Conservation (phyloP, 2,329 filamentous ascomycete species). For the Talaromyces sp. region DNA sequence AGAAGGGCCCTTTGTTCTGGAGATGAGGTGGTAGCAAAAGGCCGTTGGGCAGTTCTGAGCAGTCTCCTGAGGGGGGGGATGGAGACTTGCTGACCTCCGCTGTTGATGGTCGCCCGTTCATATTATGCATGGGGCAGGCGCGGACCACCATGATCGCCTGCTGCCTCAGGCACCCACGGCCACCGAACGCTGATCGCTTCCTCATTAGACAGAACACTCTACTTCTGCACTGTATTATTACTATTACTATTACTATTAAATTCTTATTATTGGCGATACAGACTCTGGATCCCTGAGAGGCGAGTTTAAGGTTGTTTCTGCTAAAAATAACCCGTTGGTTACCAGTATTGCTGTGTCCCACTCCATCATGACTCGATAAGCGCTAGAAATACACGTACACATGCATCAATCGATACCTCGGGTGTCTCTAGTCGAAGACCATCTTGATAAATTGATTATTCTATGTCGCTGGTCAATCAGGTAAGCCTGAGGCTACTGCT, state of each 20-base stretch:
- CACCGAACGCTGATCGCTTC: neutral
- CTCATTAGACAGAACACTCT: neutral
- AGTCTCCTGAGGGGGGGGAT: neutral
- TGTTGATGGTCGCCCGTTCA: neutral
- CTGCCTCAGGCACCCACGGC: neutral
- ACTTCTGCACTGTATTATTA: neutral
- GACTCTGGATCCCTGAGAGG: neutral
- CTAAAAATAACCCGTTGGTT: neutral
- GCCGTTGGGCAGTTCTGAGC: neutral
- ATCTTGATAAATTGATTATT: neutral
- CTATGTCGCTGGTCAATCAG: neutral
- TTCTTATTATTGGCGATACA: neutral
- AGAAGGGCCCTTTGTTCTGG: neutral
- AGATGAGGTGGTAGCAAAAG: neutral
- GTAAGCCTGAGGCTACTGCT: neutral
- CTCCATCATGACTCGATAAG: neutral
- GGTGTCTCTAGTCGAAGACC: neutral
- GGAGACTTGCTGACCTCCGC: neutral
- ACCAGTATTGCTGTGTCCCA: neutral
- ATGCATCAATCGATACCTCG: neutral
- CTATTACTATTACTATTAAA: neutral
- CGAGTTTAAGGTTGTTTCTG: neutral
- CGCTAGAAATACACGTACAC: neutral
- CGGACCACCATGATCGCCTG: neutral
- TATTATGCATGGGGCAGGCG: neutral